Base-by-base conservation (phyloP, 495 filamentous ascomycete species). In the Pyrenula aspistea region DNA sequence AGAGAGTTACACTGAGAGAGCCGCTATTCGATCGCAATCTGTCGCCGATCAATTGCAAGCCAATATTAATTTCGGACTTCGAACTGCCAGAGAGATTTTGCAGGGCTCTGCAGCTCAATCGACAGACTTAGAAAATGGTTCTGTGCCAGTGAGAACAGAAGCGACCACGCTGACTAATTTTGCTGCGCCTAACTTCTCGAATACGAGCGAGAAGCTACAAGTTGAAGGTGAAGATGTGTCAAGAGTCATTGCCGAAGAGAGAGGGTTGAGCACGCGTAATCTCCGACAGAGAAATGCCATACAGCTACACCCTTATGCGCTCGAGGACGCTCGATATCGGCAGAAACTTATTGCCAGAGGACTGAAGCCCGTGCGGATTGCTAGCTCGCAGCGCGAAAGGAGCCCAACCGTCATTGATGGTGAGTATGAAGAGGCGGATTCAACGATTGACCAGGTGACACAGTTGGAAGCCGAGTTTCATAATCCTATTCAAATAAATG, bases 251-350 rank as follows among this genome's bases (percentile, higher is more conserved):
- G 55, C 65, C 51, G 67, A 66, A 22, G 70, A 70, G 49, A 60
- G 31, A 42, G 31, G 15, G 15, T 8, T 8, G 8, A 22, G 54
- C 23, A 63, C 67, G 54, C 66, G 74, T 52, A 78, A 72, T 24
- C 67, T 91, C 15, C 77, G 87, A 24, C 78, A 85, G 22, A 76
- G 87, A 55, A 89, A 87, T 55, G 80, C 85, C 2, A 88, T 88
- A 25, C 87, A 91, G 62, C 67, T 88, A 53, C 84, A 88, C 60
- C 87, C 87, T 0, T 91, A 89, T 63, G 65, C 79, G 1, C 62
- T 86, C 2, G 87, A 91, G 61, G 77, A 77, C 60, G 84, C 77
- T n/a, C 79, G 79, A 56, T 88, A 89, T 63, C 72, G 75, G 21
- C 76, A 63, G 8, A 71, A 74, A 10, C 76, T 88, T 65, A 82